phyloP scores from a whole-genome alignment of 176 grass and related monocot species.

The Hordeum marinum region DNA sequence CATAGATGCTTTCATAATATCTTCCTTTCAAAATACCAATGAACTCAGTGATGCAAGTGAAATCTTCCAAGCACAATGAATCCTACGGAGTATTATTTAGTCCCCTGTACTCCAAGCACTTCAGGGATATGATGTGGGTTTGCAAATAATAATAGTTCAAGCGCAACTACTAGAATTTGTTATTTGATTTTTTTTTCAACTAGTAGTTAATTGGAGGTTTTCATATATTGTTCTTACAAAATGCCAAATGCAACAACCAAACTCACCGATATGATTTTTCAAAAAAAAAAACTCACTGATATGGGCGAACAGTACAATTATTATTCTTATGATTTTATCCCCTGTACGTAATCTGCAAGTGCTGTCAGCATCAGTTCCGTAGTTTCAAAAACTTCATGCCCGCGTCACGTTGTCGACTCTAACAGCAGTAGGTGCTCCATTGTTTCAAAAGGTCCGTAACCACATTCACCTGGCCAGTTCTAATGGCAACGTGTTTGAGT shows the following conservation, averaged over 20 bases:
- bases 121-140: not conserved
- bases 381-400: not conserved
- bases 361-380: conserved; percentile 10
- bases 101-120: not conserved
- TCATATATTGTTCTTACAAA: not conserved
- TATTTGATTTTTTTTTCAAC: not conserved
- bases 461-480: not conserved
- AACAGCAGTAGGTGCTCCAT: not conserved
- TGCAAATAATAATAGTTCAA: conserved; percentile 1
- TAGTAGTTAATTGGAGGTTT: not conserved
- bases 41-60: not conserved
- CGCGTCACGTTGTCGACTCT: not conserved
- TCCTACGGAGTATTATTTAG: not conserved
- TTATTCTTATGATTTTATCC: not conserved
- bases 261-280: not conserved
- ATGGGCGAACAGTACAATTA: not conserved
- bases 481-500: not conserved
- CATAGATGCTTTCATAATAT: not conserved
- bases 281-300: not conserved
- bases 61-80: not conserved
- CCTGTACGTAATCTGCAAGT: not conserved
- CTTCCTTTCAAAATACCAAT: not conserved
- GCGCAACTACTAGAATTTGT: not conserved
- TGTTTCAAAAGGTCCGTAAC: not conserved
- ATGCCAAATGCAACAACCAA: not conserved